A percentile compares a stretch with the other conserved stretches of the same genome.
phyloP scores from a whole-genome alignment of 148 eudicot genomes.

The Rhododendron griersonianum region DNA sequence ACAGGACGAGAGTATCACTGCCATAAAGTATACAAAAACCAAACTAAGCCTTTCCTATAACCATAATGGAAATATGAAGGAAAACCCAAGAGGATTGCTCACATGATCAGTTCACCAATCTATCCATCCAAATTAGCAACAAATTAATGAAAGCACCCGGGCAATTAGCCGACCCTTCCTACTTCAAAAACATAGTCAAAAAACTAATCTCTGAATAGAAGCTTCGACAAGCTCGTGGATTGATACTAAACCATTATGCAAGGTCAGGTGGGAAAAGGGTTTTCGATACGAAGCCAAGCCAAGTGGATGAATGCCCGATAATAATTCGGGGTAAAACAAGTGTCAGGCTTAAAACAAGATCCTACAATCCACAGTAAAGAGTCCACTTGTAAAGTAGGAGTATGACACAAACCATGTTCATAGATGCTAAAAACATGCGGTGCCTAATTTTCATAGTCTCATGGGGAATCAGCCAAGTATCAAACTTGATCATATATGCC shows the following conservation, averaged over 20 bases:
- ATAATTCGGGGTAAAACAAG: neutral
- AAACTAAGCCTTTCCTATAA: neutral
- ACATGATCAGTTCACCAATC: neutral
- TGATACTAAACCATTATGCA: neutral
- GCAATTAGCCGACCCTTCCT: neutral
- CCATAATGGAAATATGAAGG: neutral
- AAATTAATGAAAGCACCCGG: neutral
- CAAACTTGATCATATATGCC: neutral
- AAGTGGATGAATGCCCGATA: neutral
- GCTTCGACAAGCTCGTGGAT: neutral
- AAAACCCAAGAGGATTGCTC: neutral
- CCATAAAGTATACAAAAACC: neutral
- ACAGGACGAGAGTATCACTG: neutral
- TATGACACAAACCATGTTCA: neutral
- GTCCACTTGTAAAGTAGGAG: neutral
- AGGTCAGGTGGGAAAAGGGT: neutral
- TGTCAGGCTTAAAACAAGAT: neutral
- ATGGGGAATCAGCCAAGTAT: neutral
- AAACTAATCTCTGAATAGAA: neutral
- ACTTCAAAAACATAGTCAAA: neutral
- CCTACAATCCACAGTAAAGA: neutral
- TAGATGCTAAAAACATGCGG: neutral
- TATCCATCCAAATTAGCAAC: neutral
- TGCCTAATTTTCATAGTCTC: neutral
- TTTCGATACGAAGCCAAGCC: neutral